Percentiles rank a stretch among this genome's conserved stretches.
phyloP scores from a whole-genome alignment of 208 protist genomes.

The Trypanosoma platydactyli region DNA sequence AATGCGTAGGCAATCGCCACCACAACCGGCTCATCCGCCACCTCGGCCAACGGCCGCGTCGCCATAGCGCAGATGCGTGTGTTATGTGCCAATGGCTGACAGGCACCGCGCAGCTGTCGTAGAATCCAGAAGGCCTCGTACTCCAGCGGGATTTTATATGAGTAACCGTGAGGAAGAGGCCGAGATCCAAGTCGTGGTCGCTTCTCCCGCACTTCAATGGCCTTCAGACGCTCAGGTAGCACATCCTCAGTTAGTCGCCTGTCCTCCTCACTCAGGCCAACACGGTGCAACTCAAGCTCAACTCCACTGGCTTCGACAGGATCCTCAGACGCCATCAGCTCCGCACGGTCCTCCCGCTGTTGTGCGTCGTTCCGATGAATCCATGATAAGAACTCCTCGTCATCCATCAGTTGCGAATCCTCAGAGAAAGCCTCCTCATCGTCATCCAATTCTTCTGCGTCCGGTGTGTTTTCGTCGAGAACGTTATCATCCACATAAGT shows the following conservation, averaged over 20 bases:
- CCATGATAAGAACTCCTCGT: slow-evolving; percentile 70
- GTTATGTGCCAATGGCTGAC: slow-evolving; percentile 82
- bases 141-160: slow-evolving; percentile 55
- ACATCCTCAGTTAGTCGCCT: slow-evolving; percentile 38
- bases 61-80: slow-evolving; percentile 67
- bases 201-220: slow-evolving; percentile 38
- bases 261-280: slow-evolving; percentile 56
- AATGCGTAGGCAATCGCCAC: slow-evolving; percentile 69
- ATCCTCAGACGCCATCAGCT: slow-evolving; percentile 7
- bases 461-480: slow-evolving; percentile 24
- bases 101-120: slow-evolving; percentile 63
- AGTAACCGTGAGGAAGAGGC: slow-evolving; percentile 43
- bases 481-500: slow-evolving; percentile 25
- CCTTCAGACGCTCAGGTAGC: slow-evolving; percentile 67
- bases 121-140: slow-evolving; percentile 85
- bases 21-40: slow-evolving; percentile 68
- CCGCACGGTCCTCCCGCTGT: slow-evolving; percentile 18
- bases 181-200: slow-evolving; percentile 46
- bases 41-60: slow-evolving; percentile 39
- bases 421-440: slow-evolving; percentile 37
- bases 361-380: slow-evolving; percentile 48
- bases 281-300: slow-evolving; percentile 69
- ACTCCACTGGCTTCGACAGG: slow-evolving; percentile 27
- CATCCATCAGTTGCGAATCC: slow-evolving; percentile 32
- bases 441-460: slow-evolving; percentile 31